Evolutionary conservation across 768 basidiomycete species (phyloP), one percentile per base, ranked within the genome.

Genomic region (Suillus subaureus): DNA sequence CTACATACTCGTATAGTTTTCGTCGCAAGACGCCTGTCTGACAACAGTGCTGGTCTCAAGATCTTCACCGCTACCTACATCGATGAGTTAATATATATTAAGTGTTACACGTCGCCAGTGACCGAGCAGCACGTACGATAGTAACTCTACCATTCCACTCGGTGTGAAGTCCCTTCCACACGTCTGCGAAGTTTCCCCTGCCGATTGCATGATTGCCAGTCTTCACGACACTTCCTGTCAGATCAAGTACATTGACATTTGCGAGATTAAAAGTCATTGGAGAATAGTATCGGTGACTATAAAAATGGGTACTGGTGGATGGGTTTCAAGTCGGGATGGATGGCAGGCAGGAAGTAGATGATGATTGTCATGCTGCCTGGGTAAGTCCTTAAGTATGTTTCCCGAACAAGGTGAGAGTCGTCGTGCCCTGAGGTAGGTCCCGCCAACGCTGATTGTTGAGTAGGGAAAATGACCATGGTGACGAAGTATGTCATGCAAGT

Each of bases 1-100:
- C 12, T 42, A 31, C 28, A 31, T 54, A 60, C 58, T 18, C 42
- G 18, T 42, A 31, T 21, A 3, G 28, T 21, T 43, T 42, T 60
- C 21, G 6, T 28, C 11, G 40, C 40, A 31, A 42, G 16, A 28
- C 28, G 28, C 40, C 1, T 21, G 58, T 42, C 23, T 13, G 40
- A 28, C 18, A 42, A 31, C 3, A 43, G 39, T 6, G 26, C 3
- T 43, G 58, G 7, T 28, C 58, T 42, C 58, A 60, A 43, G 6
- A 60, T 42, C 58, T 60, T 60, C 58, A 60, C 26, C 18, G 58
- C 40, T 13, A 60, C 58, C 58, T 60, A 21, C 8, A 60, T 13
- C 1, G 12, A 60, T 3, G 28, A 28, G 40, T 39, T 7, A 58
- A 21, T 54, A 39, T 40, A 18, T n/a, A 11, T 8, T 42, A n/a